phyloP scores from a whole-genome alignment of 768 basidiomycete genomes.

The Boletellus ananiceps region DNA sequence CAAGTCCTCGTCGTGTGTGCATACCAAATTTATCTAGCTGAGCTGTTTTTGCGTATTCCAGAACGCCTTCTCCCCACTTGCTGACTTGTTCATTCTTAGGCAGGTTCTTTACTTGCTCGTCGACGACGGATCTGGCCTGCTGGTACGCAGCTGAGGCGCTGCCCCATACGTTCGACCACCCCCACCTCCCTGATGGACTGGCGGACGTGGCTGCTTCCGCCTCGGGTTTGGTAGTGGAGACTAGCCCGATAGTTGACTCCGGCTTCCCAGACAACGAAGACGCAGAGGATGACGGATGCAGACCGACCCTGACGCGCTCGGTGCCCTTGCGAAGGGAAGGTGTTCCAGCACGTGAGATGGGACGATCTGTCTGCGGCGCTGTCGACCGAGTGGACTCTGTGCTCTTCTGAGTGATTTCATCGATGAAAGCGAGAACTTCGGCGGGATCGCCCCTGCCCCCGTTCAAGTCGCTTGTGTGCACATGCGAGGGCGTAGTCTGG shows the following conservation, averaged over 20 bases:
- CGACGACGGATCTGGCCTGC: conserved; percentile 83
- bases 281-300: conserved; percentile 37
- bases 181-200: conserved; percentile 47
- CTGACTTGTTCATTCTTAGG: conserved; percentile 83
- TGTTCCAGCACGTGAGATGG: conserved; percentile 61
- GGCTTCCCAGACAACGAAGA: conserved; percentile 37
- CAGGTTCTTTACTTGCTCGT: conserved; percentile 88
- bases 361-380: conserved; percentile 50
- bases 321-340: conserved; percentile 72
- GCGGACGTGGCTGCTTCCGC: conserved; percentile 11
- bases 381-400: conserved; percentile 66
- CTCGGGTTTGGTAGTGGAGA: conserved; percentile 19
- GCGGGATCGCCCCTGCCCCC: conserved; percentile 70
- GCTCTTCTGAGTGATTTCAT: conserved; percentile 92
- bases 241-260: conserved; percentile 27
- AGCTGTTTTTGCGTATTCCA: conserved; percentile 82
- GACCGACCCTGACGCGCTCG: conserved; percentile 68
- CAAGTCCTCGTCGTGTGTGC: conserved; percentile 28
- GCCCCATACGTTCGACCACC: conserved; percentile 88
- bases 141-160: conserved; percentile 82
- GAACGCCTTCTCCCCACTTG: conserved; percentile 82
- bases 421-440: conserved; percentile 87
- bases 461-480: conserved; percentile 24
- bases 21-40: conserved; percentile 88
- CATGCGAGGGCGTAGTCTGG: conserved; percentile 16